These are phyloP conservation scores for Phylloporus sp. DNA, from an alignment of 1,284 basidiomycete genomes.

Conservation along the genomic window DNA sequence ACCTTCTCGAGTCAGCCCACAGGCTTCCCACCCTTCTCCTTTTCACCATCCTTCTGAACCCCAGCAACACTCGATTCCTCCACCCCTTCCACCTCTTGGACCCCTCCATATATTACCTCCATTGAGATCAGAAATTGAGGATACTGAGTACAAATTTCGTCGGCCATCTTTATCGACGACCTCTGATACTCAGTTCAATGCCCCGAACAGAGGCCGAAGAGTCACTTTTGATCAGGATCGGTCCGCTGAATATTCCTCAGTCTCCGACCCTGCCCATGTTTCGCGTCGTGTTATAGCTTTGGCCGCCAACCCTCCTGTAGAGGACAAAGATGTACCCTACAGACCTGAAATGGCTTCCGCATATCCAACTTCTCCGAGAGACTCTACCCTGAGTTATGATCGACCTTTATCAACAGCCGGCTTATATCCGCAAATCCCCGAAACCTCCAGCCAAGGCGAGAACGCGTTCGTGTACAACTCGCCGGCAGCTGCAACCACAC, in stretches of 20 bases:
- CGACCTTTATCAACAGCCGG: slow-evolving; percentile 24
- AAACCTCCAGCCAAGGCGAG: slow-evolving; percentile 10
- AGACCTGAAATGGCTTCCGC: slow-evolving; percentile 20
- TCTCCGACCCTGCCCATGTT: neutral
- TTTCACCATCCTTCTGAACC: slow-evolving; percentile 30
- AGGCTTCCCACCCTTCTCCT: slow-evolving; percentile 25
- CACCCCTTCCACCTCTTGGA: slow-evolving; percentile 28
- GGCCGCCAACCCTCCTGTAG: slow-evolving; percentile 10
- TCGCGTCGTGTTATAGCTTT: slow-evolving; percentile 10
- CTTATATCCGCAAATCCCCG: slow-evolving; percentile 17
- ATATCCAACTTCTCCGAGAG: slow-evolving; percentile 26
- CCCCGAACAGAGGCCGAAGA: slow-evolving; percentile 20
- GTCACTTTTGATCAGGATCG: slow-evolving; percentile 21
- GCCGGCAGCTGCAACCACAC: slow-evolving; percentile 4
- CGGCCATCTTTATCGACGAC: slow-evolving; percentile 34
- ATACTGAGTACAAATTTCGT: slow-evolving; percentile 37
- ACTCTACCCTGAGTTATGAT: slow-evolving; percentile 19
- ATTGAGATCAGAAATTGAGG: slow-evolving; percentile 30
- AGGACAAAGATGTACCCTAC: slow-evolving; percentile 21
- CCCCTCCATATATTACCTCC: slow-evolving; percentile 33
- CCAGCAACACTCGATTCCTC: slow-evolving; percentile 34
- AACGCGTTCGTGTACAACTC: slow-evolving; percentile 16
- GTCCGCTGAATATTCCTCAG: slow-evolving; percentile 17
- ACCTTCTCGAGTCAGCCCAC: slow-evolving; percentile 24
- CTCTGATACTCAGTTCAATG: slow-evolving; percentile 11